Conservation (phyloP, 805 yeast species). For the Hanseniaspora valbyensis region DNA sequence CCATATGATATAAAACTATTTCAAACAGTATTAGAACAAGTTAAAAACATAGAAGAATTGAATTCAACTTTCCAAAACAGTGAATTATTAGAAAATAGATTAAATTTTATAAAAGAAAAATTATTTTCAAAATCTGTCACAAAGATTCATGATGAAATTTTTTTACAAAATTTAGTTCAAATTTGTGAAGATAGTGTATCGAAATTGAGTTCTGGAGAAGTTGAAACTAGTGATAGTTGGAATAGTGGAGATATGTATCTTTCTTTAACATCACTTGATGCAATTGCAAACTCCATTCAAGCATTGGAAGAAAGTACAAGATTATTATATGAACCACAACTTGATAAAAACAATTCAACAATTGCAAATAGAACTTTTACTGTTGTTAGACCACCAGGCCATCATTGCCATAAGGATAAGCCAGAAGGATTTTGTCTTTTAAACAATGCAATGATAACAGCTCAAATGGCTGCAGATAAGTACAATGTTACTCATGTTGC, state of each 20-base stretch:
- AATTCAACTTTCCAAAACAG: background rate
- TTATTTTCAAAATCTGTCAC: constrained; percentile 39
- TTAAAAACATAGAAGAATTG: background rate
- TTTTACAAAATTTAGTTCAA: constrained; percentile 52
- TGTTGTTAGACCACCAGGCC: constrained; percentile 74
- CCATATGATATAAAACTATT: constrained; percentile 11
- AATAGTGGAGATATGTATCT: constrained; percentile 73
- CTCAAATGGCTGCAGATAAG: constrained; percentile 57
- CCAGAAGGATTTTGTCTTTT: constrained; percentile 78
- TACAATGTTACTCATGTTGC: constrained; percentile 70
- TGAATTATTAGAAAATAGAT: background rate
- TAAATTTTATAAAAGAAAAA: constrained; percentile 1
- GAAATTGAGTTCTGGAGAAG: constrained; percentile 40
- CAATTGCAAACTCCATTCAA: constrained; percentile 67
- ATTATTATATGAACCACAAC: constrained; percentile 27
- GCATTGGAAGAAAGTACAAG: constrained; percentile 66
- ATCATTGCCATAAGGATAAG: constrained; percentile 71
- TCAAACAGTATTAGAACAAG: background rate
- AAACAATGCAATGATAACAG: constrained; percentile 71
- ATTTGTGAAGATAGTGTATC: constrained; percentile 49
- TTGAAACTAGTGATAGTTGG: constrained; percentile 77
- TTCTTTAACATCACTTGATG: constrained; percentile 52
- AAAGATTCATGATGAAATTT: constrained; percentile 60
- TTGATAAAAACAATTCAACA: background rate
- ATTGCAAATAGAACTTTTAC: constrained; percentile 44